Evolutionary conservation across 768 basidiomycete species (phyloP), one percentile per base, ranked within the genome.

Genomic region (Cytidiella melzeri): DNA sequence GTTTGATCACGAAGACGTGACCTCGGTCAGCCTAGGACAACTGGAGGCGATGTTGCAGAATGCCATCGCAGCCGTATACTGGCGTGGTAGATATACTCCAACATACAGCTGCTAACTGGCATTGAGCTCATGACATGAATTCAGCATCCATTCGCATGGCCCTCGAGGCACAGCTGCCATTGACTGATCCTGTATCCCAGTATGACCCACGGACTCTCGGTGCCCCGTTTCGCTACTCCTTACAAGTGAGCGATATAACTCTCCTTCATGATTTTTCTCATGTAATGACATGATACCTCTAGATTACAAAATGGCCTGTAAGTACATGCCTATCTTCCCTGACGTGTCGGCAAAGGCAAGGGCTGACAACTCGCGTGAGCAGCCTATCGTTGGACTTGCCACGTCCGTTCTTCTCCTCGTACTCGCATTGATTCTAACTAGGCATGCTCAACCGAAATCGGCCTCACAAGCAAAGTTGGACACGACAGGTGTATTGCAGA

Each of bases 71-170:
- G 41, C 41, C 2, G 47, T 53, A 4, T 48, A 41, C 19, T 53
- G 51, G 51, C 51, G 51, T 27, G 51, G 51, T 53, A 28, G 27
- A 46, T 25, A 48, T 45, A 36, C 41, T 42, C 37, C 37, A 52
- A 42, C 46, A 48, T 42, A 36, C 36, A 36, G 34, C 38, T 13
- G 34, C 39, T 40, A 13, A 41, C 26, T 23, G 46, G 44, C 41
- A 5, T 10, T 40, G 18, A 21, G 34, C 24, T 46, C 39, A 51
- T 52, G 45, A 34, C 28, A 34, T 34, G 15, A 7, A 7, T 15
- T 34, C 15, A 34, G 30, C 9, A 15, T 34, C 30, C 15, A 15
- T 34, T 7, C 30, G 30, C 15, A 34, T 7, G 15, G 30, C 30
- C 15, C 30, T 34, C 15, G 30, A 34, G 30, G 9, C 7, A 34